phyloP scores from a whole-genome alignment of 169 alveolate species.

The Eimeria falciformis region DNA sequence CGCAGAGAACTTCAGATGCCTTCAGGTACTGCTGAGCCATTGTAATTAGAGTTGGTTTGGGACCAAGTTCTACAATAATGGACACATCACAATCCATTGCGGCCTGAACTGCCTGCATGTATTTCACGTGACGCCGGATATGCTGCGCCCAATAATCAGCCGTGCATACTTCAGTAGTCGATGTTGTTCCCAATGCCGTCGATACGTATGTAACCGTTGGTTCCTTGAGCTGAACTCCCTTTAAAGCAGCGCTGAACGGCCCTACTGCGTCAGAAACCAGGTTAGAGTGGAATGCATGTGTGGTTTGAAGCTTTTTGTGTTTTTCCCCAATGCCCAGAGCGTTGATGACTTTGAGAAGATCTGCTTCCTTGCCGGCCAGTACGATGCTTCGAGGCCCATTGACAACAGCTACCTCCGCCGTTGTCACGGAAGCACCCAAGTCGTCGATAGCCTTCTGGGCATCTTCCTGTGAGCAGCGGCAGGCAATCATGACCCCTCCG shows the following conservation, averaged over 20 bases:
- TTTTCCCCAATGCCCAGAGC: conserved; percentile 48
- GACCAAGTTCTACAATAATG: conserved; percentile 80
- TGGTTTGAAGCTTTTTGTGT: conserved; percentile 70
- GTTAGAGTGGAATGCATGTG: conserved; percentile 82
- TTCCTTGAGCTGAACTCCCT: not conserved
- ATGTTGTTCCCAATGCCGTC: conserved; percentile 76
- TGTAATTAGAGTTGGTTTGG: conserved; percentile 78
- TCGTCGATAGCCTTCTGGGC: conserved; percentile 54
- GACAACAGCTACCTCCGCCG: conserved; percentile 72
- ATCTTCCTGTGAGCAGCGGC: conserved; percentile 78
- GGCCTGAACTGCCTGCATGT: conserved; percentile 61
- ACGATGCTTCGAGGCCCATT: conserved; percentile 81
- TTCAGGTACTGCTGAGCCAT: conserved; percentile 74
- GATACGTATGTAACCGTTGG: conserved; percentile 71
- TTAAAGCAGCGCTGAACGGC: conserved; percentile 39
- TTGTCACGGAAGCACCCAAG: not conserved
- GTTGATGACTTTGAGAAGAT: conserved; percentile 63
- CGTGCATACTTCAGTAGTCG: conserved; percentile 41
- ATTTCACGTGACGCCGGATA: conserved; percentile 74
- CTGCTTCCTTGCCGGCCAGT: conserved; percentile 77
- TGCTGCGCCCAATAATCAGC: conserved; percentile 79
- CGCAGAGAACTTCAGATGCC: conserved; percentile 38
- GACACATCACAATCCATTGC: conserved; percentile 35
- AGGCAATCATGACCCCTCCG: conserved; percentile 81
- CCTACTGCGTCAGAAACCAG: conserved; percentile 70